Evolutionary conservation across 345 rosid genomes (phyloP).

Genomic region (Lagerstroemia speciosa): DNA sequence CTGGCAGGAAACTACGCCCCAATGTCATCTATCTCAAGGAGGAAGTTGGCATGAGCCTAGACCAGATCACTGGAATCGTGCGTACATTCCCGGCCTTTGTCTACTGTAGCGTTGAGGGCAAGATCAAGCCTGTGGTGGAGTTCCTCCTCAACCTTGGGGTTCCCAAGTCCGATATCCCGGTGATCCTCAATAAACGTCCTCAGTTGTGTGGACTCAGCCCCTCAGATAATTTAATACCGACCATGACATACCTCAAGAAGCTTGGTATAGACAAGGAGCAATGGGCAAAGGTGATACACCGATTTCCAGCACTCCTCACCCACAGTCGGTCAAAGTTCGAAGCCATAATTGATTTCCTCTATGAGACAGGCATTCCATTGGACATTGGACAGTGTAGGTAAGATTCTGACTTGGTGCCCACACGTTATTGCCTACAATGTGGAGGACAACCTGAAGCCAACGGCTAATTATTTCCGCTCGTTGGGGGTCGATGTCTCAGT

Average conservation of each 20-base stretch:
- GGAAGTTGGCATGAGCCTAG: slow-evolving; percentile 70
- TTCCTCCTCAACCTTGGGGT: slow-evolving; percentile 77
- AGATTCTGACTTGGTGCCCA: slow-evolving; percentile 63
- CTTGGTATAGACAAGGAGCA: slow-evolving; percentile 67
- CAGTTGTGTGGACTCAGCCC: slow-evolving; percentile 84
- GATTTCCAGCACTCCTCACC: slow-evolving; percentile 71
- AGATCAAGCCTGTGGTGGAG: slow-evolving; percentile 79
- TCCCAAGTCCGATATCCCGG: slow-evolving; percentile 51
- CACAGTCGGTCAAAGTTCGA: slow-evolving; percentile 70
- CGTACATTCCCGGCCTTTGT: slow-evolving; percentile 72
- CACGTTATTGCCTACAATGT: slow-evolving; percentile 67
- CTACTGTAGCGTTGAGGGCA: slow-evolving; percentile 70
- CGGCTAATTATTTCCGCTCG: slow-evolving; percentile 56
- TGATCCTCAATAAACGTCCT: slow-evolving; percentile 64
- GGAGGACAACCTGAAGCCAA: slow-evolving; percentile 67
- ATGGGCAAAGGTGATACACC: slow-evolving; percentile 82
- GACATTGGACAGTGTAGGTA: slow-evolving; percentile 56
- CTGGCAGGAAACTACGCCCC: slow-evolving; percentile 59
- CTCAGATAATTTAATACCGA: slow-evolving; percentile 62
- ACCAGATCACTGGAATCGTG: slow-evolving; percentile 65
- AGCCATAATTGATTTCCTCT: slow-evolving; percentile 52
- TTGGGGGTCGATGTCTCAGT: slow-evolving; percentile 57
- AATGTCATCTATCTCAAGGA: slow-evolving; percentile 66
- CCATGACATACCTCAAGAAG: slow-evolving; percentile 62
- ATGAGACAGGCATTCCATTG: slow-evolving; percentile 54